A percentile compares a stretch with the other conserved stretches of the same genome.
Conservation (phyloP, 805 yeast species). For the Cyberlindnera suaveolens region DNA sequence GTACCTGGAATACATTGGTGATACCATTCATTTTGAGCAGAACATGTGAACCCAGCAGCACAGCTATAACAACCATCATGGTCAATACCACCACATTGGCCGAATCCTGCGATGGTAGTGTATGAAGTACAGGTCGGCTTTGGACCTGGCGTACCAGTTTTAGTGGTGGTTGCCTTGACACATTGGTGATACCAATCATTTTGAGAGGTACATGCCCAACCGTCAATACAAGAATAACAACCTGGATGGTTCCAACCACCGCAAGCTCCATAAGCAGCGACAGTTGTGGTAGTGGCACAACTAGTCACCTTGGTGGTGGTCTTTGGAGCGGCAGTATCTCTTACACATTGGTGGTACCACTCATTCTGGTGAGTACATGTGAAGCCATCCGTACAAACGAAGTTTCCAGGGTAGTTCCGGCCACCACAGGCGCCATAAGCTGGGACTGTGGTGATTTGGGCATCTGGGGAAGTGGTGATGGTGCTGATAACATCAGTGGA, state of each 20-base stretch:
- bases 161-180: constrained; percentile 2
- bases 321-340: neutral
- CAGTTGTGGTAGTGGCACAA: neutral
- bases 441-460: no score
- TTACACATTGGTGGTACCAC: neutral
- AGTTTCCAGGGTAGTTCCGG: neutral
- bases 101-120: neutral
- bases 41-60: no score
- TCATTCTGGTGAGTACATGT: neutral
- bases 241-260: constrained; percentile 10
- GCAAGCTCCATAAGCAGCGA: constrained; percentile 7
- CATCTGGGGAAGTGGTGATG: no score
- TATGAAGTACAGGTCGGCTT: neutral
- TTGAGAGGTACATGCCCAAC: constrained; percentile 4
- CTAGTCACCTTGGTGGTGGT: neutral
- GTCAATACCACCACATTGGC: no score
- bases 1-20: no score
- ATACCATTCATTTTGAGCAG: no score
- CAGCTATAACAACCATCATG: no score
- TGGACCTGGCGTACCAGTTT: neutral
- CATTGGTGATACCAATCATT: constrained; percentile 13
- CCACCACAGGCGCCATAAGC: neutral
- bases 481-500: no score
- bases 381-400: neutral
- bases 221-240: constrained; percentile 6